Evolutionary conservation across 2,329 filamentous ascomycete genomes (phyloP).

Genomic region (Monosporascus sp.): DNA sequence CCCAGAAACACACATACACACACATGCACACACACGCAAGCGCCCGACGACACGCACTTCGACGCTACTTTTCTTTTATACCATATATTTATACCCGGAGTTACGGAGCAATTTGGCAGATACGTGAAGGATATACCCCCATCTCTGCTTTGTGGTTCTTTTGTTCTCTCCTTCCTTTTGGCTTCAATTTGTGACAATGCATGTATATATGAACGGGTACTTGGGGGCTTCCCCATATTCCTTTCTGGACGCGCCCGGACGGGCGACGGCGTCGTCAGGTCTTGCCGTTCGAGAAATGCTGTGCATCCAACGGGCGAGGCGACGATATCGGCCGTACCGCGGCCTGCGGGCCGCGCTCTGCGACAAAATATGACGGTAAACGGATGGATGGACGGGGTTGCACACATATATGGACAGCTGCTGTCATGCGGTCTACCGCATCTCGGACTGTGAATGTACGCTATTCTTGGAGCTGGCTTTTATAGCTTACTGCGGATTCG

Average conservation of each 20-base stretch:
- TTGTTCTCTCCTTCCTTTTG: not conserved
- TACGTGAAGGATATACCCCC: slow-evolving; percentile 1
- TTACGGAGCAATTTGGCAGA: not conserved
- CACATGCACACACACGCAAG: too few relatives aligned
- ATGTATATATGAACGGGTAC: not conserved
- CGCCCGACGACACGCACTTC: too few relatives aligned
- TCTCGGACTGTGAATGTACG: too few relatives aligned
- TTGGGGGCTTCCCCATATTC: not conserved
- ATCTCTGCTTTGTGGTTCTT: not conserved
- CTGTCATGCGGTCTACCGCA: not conserved
- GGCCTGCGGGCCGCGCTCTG: not conserved
- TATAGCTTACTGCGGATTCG: too few relatives aligned
- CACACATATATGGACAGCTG: not conserved
- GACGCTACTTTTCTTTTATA: too few relatives aligned
- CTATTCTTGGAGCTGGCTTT: too few relatives aligned
- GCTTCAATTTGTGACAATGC: not conserved
- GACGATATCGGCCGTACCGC: not conserved
- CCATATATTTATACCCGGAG: not conserved
- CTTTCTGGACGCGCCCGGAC: too few relatives aligned
- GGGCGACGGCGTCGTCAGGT: too few relatives aligned
- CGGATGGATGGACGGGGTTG: not conserved
- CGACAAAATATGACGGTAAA: not conserved
- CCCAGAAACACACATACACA: too few relatives aligned
- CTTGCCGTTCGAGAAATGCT: not conserved
- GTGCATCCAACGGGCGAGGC: not conserved